Conservation (phyloP, 1,284 basidiomycete species). For the Ganoderma resinaceum region DNA sequence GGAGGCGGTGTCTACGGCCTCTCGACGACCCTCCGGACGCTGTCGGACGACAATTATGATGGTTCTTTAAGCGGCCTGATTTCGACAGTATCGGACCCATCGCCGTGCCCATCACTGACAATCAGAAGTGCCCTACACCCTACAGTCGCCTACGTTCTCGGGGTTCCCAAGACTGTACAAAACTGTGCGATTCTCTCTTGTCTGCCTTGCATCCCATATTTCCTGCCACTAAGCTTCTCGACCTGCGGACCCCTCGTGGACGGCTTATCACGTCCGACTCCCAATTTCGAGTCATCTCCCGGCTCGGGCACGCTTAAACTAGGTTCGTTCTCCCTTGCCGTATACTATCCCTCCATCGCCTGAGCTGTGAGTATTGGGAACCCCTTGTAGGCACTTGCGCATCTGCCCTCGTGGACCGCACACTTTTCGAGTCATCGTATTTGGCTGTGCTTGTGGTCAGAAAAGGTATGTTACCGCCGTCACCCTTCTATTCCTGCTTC, state of each 20-base stretch:
- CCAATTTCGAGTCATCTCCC: not conserved
- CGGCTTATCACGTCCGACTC: not conserved
- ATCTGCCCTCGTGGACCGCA: constrained; percentile 6
- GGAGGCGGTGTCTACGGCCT: not conserved
- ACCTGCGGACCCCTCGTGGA: not conserved
- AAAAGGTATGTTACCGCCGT: constrained; percentile 27
- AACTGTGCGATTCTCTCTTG: not conserved
- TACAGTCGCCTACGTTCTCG: not conserved
- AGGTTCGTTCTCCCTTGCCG: not conserved
- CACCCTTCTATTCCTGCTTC: constrained; percentile 12
- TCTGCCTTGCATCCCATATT: not conserved
- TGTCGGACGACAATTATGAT: not conserved
- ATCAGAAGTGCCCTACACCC: constrained; percentile 29
- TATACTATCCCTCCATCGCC: not conserved
- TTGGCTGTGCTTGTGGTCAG: constrained; percentile 22
- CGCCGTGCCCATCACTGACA: constrained; percentile 27
- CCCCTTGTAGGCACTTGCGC: not conserved
- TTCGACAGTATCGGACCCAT: constrained; percentile 15
- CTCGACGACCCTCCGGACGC: not conserved
- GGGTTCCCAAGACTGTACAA: not conserved
- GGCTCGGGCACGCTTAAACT: not conserved
- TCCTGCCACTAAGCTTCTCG: no score
- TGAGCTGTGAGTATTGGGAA: not conserved
- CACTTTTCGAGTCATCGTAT: constrained; percentile 22
- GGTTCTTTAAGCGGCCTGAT: not conserved